Evolutionary conservation across 2,329 filamentous ascomycete genomes (phyloP).

Genomic region (Neofusicoccum laricinum): DNA sequence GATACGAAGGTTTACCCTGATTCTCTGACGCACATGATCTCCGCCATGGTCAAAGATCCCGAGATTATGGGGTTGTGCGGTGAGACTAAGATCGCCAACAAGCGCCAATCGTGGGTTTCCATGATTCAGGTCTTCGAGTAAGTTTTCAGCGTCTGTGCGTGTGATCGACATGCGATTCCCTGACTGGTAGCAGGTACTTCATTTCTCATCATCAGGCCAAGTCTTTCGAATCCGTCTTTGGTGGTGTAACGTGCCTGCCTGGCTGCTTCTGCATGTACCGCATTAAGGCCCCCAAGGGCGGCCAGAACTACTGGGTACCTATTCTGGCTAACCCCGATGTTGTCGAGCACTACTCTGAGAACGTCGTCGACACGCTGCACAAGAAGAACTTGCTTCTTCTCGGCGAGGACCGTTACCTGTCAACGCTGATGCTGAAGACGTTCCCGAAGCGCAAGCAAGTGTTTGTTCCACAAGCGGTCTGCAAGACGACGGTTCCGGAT

Average conservation of each 20-base stretch:
- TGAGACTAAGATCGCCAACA: conserved; percentile 99
- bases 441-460: conserved; percentile 99
- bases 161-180: conserved; percentile 23
- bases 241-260: conserved; percentile 96
- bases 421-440: conserved; percentile 95
- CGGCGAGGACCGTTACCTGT: conserved; percentile 92
- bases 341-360: conserved; percentile 98
- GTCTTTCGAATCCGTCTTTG: conserved; percentile 97
- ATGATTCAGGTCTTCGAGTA: conserved; percentile 98
- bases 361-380: conserved; percentile 96
- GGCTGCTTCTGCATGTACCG: conserved; percentile 99
- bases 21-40: conserved; percentile 97
- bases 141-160: conserved; percentile 24
- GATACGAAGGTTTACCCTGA: conserved; percentile 99
- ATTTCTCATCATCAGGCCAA: conserved; percentile 97
- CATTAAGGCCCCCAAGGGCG: conserved; percentile 97
- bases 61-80: conserved; percentile 99
- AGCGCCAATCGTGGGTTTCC: conserved; percentile 88
- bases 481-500: conserved; percentile 96
- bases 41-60: conserved; percentile 97
- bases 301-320: conserved; percentile 98
- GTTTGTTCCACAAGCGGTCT: conserved; percentile 96
- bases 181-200: conserved; percentile 64
- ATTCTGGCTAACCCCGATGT: conserved; percentile 98
- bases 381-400: conserved; percentile 93